phyloP scores from a whole-genome alignment of 116 monocot genomes.

The Phalaenopsis hybrid region DNA sequence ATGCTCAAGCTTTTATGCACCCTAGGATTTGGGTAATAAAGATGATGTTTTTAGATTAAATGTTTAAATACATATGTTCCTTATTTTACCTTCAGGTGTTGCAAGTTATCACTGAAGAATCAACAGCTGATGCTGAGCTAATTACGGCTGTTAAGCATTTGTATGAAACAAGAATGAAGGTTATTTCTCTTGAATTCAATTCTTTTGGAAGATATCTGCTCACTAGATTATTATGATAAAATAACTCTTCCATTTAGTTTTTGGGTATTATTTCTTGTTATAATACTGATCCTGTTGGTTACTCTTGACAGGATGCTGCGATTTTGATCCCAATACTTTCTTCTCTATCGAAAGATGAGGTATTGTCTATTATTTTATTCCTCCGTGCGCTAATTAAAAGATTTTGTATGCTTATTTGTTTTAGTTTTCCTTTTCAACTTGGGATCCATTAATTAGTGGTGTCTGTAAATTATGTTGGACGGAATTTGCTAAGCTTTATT shows the following conservation, averaged over 20 bases:
- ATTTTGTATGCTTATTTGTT: too few relatives aligned
- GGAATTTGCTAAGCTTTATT: background rate
- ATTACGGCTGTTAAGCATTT: slow-evolving; percentile 82
- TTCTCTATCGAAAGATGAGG: slow-evolving; percentile 95
- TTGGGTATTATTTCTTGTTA: slow-evolving; percentile 2
- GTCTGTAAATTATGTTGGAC: background rate
- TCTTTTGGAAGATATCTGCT: background rate
- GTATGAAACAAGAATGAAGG: slow-evolving; percentile 90
- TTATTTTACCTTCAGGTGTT: slow-evolving; percentile 43
- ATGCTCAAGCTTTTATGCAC: background rate
- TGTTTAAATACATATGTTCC: background rate
- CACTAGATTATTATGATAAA: background rate
- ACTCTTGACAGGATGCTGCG: slow-evolving; percentile 66
- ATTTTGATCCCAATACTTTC: slow-evolving; percentile 94
- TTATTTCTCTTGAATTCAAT: slow-evolving; percentile 7
- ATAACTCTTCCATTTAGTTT: background rate
- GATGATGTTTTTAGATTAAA: slow-evolving; percentile 5
- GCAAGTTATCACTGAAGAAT: slow-evolving; percentile 76
- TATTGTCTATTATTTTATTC: slow-evolving; percentile 18
- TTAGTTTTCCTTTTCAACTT: too few relatives aligned
- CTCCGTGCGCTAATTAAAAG: background rate
- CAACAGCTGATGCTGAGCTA: slow-evolving; percentile 68
- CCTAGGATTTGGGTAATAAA: background rate
- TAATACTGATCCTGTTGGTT: background rate
- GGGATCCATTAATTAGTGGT: background rate